Conservation (phyloP, 2,329 filamentous ascomycete species). For the Talaromyces sp. region DNA sequence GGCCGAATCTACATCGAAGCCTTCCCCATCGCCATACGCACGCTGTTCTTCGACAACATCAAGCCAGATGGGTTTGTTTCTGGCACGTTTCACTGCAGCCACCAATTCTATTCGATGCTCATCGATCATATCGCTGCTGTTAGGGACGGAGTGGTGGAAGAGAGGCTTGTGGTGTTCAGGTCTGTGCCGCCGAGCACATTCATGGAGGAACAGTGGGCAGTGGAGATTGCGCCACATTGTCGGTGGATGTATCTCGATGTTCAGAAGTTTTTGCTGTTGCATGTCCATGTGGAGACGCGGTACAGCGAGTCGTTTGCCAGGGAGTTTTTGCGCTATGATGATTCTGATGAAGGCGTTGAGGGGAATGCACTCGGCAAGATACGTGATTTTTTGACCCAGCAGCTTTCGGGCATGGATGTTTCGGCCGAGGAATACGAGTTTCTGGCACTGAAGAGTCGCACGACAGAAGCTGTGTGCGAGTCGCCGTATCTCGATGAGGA, state of each 20-base stretch:
- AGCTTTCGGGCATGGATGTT: conserved; percentile 1
- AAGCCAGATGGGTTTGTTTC: neutral
- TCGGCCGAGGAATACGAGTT: neutral
- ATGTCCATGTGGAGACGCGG: conserved; percentile 4
- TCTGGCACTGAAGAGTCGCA: neutral
- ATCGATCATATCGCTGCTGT: neutral
- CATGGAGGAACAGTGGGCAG: neutral
- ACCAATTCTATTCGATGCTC: neutral
- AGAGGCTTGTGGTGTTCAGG: neutral
- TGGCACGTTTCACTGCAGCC: neutral
- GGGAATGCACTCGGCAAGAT: conserved; percentile 7
- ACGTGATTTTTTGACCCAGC: neutral
- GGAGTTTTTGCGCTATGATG: neutral
- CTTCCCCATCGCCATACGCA: conserved; percentile 2
- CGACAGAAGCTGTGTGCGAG: neutral
- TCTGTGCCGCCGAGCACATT: neutral
- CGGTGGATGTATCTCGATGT: conserved; percentile 7
- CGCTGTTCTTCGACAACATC: neutral
- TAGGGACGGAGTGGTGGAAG: neutral
- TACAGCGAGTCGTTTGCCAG: neutral
- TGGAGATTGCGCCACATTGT: conserved; percentile 7
- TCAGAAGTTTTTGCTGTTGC: conserved; percentile 1
- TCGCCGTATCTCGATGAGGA: neutral
- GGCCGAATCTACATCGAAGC: neutral
- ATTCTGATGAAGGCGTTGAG: conserved; percentile 4